Conservation (phyloP, 2,329 filamentous ascomycete species). For the Dothistroma pini region DNA sequence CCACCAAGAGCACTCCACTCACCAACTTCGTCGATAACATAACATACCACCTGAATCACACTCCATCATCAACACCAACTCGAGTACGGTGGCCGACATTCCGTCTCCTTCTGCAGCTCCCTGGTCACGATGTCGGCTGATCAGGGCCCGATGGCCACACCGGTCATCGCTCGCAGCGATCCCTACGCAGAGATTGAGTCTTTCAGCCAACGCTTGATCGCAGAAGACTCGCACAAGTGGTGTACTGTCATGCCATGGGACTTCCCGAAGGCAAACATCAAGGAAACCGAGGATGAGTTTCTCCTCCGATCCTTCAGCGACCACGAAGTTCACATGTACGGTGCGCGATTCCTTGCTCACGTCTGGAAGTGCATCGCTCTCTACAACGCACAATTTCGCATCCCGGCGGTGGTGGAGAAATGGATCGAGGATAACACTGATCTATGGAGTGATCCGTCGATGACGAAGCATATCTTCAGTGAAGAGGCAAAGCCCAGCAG, state of each 20-base stretch:
- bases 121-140: slow-evolving; percentile 16
- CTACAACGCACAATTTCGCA: slow-evolving; percentile 30
- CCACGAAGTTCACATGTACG: slow-evolving; percentile 29
- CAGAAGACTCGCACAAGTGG: slow-evolving; percentile 26
- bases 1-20: not conserved
- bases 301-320: slow-evolving; percentile 29
- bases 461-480: slow-evolving; percentile 20
- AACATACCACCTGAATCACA: not conserved
- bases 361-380: slow-evolving; percentile 32
- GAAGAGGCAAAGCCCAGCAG: slow-evolving; percentile 20
- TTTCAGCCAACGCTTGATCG: slow-evolving; percentile 30
- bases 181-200: slow-evolving; percentile 30
- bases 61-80: slow-evolving; percentile 3
- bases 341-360: slow-evolving; percentile 35
- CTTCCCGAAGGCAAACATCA: slow-evolving; percentile 29
- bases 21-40: not conserved
- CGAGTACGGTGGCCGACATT: not conserved
- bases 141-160: slow-evolving; percentile 1
- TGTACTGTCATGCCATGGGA: slow-evolving; percentile 32
- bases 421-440: slow-evolving; percentile 26
- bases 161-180: slow-evolving; percentile 32
- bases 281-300: slow-evolving; percentile 32
- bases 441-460: slow-evolving; percentile 21
- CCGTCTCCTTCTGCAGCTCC: not conserved
- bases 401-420: slow-evolving; percentile 25